Base-by-base conservation (phyloP, 805 yeast genomes). In the Pichia gijzeniarum region DNA sequence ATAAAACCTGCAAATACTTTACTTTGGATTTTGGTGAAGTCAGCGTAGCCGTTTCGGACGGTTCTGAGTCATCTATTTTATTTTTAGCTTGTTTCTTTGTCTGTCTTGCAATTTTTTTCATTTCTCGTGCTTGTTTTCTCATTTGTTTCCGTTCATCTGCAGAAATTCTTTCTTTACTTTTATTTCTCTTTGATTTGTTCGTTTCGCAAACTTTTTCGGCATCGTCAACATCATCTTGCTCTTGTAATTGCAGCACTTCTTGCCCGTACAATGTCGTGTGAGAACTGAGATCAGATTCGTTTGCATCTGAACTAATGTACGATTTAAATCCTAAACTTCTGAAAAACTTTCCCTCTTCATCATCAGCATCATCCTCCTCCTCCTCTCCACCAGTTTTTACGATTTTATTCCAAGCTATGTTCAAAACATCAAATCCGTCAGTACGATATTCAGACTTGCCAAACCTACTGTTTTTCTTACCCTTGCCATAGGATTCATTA, bases 381-480 rank as follows among this genome's bases (percentile, higher is more conserved):
- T 10, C 10, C 17, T 37, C n/a, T n/a, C n/a, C n/a, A n/a, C n/a
- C n/a, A n/a, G n/a, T n/a, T n/a, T n/a, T n/a, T n/a, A n/a, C n/a
- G n/a, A n/a, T n/a, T n/a, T n/a, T n/a, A n/a, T n/a, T 34, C 48
- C 48, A 46, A 8, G 43, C 36, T 28, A 43, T 27, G 12, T 41
- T 31, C 18, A 50, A 41, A 2, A 28, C 30, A 25, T 50, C 51
- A 45, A 50, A 50, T 3, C 53, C 53, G 25, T 35, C 27, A 1
- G 50, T 48, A 14, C 16, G 19, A 22, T 34, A 41, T 21, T 41
- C 48, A 2, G 16, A 25, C 6, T 6, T 25, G 28, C 28, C 10
- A 10, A 6, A 25, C 28, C 10, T 25, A 7, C 28, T 25, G 10
- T 10, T 25, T 10, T 6, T 25, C 10, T 25, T 25, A 25, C 28